Evolutionary conservation across 345 rosid species (phyloP).

Genomic region (Carallia brachiata): DNA sequence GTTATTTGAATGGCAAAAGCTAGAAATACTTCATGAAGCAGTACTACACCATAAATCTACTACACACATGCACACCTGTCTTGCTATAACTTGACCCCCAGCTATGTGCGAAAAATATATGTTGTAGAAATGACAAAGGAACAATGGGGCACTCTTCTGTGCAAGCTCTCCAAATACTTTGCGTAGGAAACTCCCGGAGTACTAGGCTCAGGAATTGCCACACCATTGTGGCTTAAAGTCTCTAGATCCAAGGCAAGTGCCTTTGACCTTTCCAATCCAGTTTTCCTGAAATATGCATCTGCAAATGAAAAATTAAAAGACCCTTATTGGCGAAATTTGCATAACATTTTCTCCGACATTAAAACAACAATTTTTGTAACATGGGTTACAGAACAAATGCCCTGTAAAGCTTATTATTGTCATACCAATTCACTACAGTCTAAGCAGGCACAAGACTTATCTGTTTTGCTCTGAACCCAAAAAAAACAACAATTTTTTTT

Average conservation of each 20-base stretch:
- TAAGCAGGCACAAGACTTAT: too few relatives aligned
- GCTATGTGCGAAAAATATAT: constrained; percentile 88
- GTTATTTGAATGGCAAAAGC: neutral
- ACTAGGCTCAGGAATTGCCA: constrained; percentile 62
- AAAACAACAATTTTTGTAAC: too few relatives aligned
- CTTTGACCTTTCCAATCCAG: constrained; percentile 73
- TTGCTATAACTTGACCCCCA: constrained; percentile 76
- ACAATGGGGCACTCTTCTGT: constrained; percentile 63
- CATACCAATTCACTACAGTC: too few relatives aligned
- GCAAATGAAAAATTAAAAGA: constrained; percentile 7
- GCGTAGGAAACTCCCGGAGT: constrained; percentile 60
- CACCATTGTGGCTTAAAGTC: constrained; percentile 51
- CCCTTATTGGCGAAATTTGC: neutral
- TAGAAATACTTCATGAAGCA: neutral
- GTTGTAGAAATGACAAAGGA: constrained; percentile 83
- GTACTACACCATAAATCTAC: too few relatives aligned
- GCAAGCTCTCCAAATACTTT: constrained; percentile 70
- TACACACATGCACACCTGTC: constrained; percentile 41
- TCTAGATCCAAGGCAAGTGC: constrained; percentile 64
- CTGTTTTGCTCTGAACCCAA: too few relatives aligned
- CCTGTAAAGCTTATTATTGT: too few relatives aligned
- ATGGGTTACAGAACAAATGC: too few relatives aligned
- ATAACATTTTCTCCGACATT: constrained; percentile 3
- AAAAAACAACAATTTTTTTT: too few relatives aligned
- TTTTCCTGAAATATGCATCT: constrained; percentile 88